phyloP scores from a whole-genome alignment of 768 basidiomycete species.

The Phlebiopsis flavidoalba region DNA sequence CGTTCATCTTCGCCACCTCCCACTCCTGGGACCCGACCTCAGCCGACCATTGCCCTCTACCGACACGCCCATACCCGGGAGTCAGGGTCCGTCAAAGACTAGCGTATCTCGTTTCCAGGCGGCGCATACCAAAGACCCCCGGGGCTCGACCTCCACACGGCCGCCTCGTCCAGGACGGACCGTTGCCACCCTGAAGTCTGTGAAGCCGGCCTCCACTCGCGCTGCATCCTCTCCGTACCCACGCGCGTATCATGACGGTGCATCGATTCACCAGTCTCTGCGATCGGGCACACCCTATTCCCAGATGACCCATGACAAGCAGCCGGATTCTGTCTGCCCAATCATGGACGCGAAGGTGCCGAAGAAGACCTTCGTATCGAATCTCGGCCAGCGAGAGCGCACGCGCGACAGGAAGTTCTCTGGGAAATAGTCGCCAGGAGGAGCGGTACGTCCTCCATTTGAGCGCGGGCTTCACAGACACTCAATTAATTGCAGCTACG shows the following conservation, averaged over 20 bases:
- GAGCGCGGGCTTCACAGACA: slow-evolving; percentile 9
- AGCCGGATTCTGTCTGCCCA: slow-evolving; percentile 71
- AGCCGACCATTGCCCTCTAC: slow-evolving; percentile 51
- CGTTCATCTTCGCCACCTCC: slow-evolving; percentile 81
- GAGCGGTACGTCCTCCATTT: slow-evolving; percentile 59
- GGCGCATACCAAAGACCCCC: slow-evolving; percentile 62
- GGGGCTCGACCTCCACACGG: slow-evolving; percentile 59
- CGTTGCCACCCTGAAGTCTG: slow-evolving; percentile 38
- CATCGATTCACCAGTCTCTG: slow-evolving; percentile 57
- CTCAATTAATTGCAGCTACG: slow-evolving; percentile 58
- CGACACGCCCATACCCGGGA: slow-evolving; percentile 29
- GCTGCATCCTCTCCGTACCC: slow-evolving; percentile 57
- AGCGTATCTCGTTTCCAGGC: slow-evolving; percentile 76
- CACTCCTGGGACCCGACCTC: slow-evolving; percentile 46
- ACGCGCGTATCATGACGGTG: slow-evolving; percentile 39
- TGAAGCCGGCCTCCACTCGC: slow-evolving; percentile 55
- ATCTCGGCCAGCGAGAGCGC: slow-evolving; percentile 89
- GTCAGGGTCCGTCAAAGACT: slow-evolving; percentile 45
- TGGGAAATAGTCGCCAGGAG: slow-evolving; percentile 97
- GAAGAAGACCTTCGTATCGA: slow-evolving; percentile 91
- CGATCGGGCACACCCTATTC: slow-evolving; percentile 83
- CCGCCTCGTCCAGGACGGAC: slow-evolving; percentile 65
- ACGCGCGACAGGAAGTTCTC: slow-evolving; percentile 91
- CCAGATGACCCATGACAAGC: slow-evolving; percentile 61
- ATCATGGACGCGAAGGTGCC: slow-evolving; percentile 92